A percentile compares a stretch with the other conserved stretches of the same genome.
These are phyloP conservation scores for Entamoeba dispar DNA, from an alignment of 208 protist genomes.

Conservation along the genomic window DNA sequence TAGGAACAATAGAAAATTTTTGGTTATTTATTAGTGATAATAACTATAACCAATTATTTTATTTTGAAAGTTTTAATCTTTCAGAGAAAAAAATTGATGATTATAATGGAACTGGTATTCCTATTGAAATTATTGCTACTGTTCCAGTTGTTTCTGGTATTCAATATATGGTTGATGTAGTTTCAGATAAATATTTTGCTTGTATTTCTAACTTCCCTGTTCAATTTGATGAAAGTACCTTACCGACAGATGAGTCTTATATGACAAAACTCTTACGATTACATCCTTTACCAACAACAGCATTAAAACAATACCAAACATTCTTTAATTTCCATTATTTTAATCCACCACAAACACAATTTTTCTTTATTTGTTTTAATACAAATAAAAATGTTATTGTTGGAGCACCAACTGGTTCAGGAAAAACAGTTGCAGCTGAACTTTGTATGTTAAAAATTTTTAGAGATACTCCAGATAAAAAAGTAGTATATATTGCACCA, in stretches of 20 bases:
- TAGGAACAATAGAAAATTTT: slow-evolving; percentile 62
- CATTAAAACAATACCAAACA: not conserved
- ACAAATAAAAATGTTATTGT: slow-evolving; percentile 87
- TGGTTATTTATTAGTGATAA: slow-evolving; percentile 77
- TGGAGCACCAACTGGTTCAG: slow-evolving; percentile 74
- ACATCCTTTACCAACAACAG: slow-evolving; percentile 43
- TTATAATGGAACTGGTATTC: slow-evolving; percentile 44
- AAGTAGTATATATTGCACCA: slow-evolving; percentile 94
- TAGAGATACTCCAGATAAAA: slow-evolving; percentile 33
- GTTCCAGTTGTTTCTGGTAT: slow-evolving; percentile 57
- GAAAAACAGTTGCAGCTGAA: slow-evolving; percentile 94
- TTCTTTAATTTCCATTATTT: slow-evolving; percentile 74
- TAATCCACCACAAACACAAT: slow-evolving; percentile 95
- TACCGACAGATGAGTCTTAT: slow-evolving; percentile 53
- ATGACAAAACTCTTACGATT: slow-evolving; percentile 63
- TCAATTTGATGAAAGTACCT: slow-evolving; percentile 60
- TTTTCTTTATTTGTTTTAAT: slow-evolving; percentile 75
- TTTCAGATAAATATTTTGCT: slow-evolving; percentile 50
- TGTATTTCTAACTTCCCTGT: slow-evolving; percentile 43
- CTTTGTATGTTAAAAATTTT: slow-evolving; percentile 81
- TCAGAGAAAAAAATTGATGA: slow-evolving; percentile 44
- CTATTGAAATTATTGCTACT: slow-evolving; percentile 61
- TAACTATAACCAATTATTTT: slow-evolving; percentile 53
- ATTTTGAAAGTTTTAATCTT: slow-evolving; percentile 72
- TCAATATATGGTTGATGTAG: slow-evolving; percentile 61